These are phyloP conservation scores for Magnolia kwangsiensis DNA, from an alignment of 164 flowering plant species.

Conservation along the genomic window DNA sequence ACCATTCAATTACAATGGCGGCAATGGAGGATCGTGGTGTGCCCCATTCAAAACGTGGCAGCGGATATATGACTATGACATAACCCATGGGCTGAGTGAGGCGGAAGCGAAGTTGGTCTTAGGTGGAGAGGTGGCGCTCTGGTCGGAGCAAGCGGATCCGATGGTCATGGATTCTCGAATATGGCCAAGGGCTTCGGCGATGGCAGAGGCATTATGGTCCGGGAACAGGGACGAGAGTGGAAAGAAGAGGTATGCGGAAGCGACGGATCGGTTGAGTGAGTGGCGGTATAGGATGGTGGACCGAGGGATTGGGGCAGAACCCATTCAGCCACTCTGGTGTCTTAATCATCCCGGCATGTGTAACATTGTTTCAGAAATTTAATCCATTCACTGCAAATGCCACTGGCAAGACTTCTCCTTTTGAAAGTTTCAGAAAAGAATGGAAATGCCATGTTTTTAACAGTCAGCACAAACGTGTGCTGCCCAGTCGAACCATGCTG, in stretches of 20 bases:
- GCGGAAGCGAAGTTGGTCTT: conserved; percentile 62
- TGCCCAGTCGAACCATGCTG: too few relatives aligned
- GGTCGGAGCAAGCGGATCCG: conserved; percentile 92
- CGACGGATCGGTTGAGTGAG: conserved; percentile 70
- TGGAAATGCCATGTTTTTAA: too few relatives aligned
- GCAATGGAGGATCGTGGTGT: conserved; percentile 88
- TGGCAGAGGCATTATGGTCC: conserved; percentile 89
- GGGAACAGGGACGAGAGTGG: conserved; percentile 74
- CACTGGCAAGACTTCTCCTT: too few relatives aligned
- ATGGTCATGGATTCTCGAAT: conserved; percentile 67
- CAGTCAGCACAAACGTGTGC: too few relatives aligned
- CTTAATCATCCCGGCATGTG: conserved; percentile 77
- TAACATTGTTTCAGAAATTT: conserved; percentile 40
- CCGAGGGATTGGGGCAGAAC: conserved; percentile 79
- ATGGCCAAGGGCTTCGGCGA: conserved; percentile 85
- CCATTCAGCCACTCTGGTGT: conserved; percentile 94
- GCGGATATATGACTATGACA: conserved; percentile 72
- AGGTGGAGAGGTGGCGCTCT: conserved; percentile 92
- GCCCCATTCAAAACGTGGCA: conserved; percentile 95
- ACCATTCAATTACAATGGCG: conserved; percentile 27
- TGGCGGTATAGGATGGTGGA: conserved; percentile 81
- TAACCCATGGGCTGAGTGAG: conserved; percentile 57
- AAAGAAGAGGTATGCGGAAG: conserved; percentile 77
- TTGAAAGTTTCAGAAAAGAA: too few relatives aligned
- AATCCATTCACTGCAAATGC: too few relatives aligned